These are phyloP conservation scores for Nakaseomyces kungkrabaensis DNA, from an alignment of 1,139 yeast genomes.

Conservation along the genomic window DNA sequence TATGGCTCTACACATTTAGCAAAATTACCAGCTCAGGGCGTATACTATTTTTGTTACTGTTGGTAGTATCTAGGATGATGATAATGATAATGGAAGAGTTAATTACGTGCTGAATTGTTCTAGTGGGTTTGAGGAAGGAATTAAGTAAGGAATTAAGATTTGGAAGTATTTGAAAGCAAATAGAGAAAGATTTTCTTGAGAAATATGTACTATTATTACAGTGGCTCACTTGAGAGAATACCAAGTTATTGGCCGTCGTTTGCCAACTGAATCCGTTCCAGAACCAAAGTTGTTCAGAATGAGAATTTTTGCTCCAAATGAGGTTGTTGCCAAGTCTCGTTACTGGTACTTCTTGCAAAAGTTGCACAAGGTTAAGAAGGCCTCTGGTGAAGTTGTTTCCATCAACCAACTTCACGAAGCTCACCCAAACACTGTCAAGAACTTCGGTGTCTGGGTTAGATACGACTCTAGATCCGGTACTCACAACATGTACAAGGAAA, in stretches of 20 bases:
- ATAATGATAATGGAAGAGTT: neutral
- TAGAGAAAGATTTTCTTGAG: too few species aligned
- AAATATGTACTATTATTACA: conserved; percentile 9
- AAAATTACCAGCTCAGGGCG: too few species aligned
- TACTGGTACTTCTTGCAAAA: conserved; percentile 99
- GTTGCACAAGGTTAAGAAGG: conserved; percentile 98
- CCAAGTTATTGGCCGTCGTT: conserved; percentile 99
- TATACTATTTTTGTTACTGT: too few species aligned
- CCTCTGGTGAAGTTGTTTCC: conserved; percentile 98
- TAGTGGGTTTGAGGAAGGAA: too few species aligned
- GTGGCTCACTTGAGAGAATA: conserved; percentile 97
- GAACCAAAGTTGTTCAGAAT: conserved; percentile 99
- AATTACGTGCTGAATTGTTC: neutral
- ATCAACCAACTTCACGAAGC: conserved; percentile 86
- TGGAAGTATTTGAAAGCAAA: neutral
- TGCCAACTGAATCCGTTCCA: conserved; percentile 97
- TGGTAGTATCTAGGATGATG: too few species aligned
- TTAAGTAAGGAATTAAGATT: neutral
- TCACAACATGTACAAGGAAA: conserved; percentile 99
- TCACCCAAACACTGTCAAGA: conserved; percentile 98
- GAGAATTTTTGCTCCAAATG: conserved; percentile 99
- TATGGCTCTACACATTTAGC: too few species aligned
- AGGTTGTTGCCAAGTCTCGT: conserved; percentile 99
- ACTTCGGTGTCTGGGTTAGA: conserved; percentile 99
- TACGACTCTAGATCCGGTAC: conserved; percentile 99